phyloP scores from a whole-genome alignment of 2,329 filamentous ascomycete genomes.

The Paraphaeosphaeria sporulosa region DNA sequence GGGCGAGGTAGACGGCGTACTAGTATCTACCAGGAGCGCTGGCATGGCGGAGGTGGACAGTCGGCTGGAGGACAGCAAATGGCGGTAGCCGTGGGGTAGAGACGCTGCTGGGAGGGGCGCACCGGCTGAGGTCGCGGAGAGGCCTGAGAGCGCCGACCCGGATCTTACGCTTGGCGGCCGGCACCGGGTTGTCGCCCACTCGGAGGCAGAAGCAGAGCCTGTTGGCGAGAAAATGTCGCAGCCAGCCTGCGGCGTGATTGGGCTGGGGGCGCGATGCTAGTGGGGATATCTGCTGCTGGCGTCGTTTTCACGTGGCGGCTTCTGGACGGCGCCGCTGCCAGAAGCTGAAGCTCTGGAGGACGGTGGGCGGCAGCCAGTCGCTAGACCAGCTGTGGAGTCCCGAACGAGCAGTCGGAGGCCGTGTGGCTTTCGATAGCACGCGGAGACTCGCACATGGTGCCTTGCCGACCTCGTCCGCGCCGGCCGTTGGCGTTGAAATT shows the following conservation, averaged over 20 bases:
- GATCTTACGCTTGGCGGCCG: slow-evolving; percentile 5
- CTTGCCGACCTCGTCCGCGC: not conserved
- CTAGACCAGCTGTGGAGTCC: not conserved
- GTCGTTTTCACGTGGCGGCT: not conserved
- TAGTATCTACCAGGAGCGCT: slow-evolving; percentile 45
- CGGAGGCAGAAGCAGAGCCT: not conserved
- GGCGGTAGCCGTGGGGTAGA: slow-evolving; percentile 15
- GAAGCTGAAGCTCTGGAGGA: not conserved
- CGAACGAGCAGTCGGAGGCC: not conserved
- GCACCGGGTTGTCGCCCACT: not conserved
- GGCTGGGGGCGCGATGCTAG: not conserved
- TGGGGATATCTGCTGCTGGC: not conserved
- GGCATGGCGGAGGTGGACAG: slow-evolving; percentile 45
- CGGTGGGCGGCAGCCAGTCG: not conserved
- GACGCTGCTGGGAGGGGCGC: slow-evolving; percentile 20
- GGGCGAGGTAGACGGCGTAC: slow-evolving; percentile 33
- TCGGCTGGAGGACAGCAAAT: slow-evolving; percentile 18
- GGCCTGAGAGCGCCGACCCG: slow-evolving; percentile 8
- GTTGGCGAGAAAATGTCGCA: not conserved
- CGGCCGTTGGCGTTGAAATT: too few relatives aligned
- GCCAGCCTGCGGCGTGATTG: not conserved
- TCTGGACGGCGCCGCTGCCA: not conserved
- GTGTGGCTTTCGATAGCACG: not conserved
- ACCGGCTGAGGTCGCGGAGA: slow-evolving; percentile 8
- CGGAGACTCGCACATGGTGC: not conserved